Evolutionary conservation across 148 eudicot species (phyloP), one percentile per base, ranked within the genome.

Genomic region (Rhododendron griersonianum): DNA sequence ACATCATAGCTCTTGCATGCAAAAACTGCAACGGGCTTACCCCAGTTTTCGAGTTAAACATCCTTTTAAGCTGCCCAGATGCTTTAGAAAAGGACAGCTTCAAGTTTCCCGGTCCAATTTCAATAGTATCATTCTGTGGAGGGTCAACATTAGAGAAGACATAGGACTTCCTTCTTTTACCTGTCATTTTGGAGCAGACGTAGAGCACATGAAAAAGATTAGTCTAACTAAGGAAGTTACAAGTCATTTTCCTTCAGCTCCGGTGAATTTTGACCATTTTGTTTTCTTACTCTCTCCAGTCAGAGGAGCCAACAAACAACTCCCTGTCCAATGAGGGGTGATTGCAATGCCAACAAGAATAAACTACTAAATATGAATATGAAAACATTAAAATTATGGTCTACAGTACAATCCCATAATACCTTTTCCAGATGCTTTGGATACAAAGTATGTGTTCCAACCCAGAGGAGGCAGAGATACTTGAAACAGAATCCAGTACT

Each of bases 381-480:
- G 41, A 78, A 63, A 67, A 35, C 28, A 41, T 18, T 15, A 35
- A 30, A 81, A 81, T 1, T 76, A 21, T 74, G 50, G 81, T 4
- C 39, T 14, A 45, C 5, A 15, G 5, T 7, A 45, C 74, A 25
- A 67, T 67, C 74, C 33, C 30, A 67, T 8, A 10, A 44, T 86
- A 95, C 98, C 94, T 89, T 87, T 91, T 79, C 86, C 89, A 69
- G 87, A 50, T 73, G 81, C 85, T 83, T 84, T 78, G 45, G 94
- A 92, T 84, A 95, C 88, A 90, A 94, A 93, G 84, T 93, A 96
- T 23, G 98, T 96, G 89, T 88, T 93, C 96, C 95, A 95, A 86
- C 98, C 98, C 85, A 96, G 85, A 51, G 98, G 94, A 71, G 94
- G 95, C 83, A 96, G 89, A 83, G 95, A 91, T 87, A 89, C 98